Percentiles rank a stretch among this genome's conserved stretches.
These are phyloP conservation scores for Phytopythium oedochilum DNA, from an alignment of 352 stramenopile genomes.

Conservation along the genomic window DNA sequence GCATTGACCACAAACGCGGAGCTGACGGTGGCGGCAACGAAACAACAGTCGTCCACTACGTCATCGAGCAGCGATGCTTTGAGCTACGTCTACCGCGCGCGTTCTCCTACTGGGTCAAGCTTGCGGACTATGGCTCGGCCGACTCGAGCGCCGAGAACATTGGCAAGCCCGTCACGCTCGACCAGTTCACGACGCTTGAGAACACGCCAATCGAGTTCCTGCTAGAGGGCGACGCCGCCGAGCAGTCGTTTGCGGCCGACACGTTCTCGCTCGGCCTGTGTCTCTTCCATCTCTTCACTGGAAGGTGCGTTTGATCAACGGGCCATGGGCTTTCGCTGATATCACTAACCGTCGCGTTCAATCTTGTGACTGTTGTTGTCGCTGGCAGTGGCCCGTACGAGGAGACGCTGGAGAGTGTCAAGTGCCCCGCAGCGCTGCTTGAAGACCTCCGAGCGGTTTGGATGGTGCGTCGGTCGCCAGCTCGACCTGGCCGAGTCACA, in stretches of 20 bases:
- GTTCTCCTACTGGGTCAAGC: conserved; percentile 91
- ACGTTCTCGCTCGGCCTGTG: conserved; percentile 95
- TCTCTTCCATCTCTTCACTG: conserved; percentile 96
- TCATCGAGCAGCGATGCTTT: conserved; percentile 50
- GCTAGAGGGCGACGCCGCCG: conserved; percentile 87
- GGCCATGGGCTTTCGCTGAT: too few relatives aligned
- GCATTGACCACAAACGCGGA: conserved; percentile 32
- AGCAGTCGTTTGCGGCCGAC: conserved; percentile 92
- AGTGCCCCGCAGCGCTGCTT: conserved; percentile 85
- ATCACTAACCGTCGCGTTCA: too few relatives aligned
- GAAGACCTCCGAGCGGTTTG: conserved; percentile 87
- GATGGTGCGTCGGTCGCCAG: conserved; percentile 40
- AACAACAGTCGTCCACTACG: conserved; percentile 45
- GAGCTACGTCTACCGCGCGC: conserved; percentile 47
- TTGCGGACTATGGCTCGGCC: conserved; percentile 97
- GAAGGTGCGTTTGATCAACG: conserved; percentile 54
- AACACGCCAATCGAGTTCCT: conserved; percentile 97
- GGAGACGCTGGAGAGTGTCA: conserved; percentile 93
- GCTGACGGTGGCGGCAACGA: conserved; percentile 20
- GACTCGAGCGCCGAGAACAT: conserved; percentile 87
- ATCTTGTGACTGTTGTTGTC: background rate
- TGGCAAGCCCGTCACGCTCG: conserved; percentile 88
- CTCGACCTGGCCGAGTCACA: background rate
- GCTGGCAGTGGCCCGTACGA: conserved; percentile 92
- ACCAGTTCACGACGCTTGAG: conserved; percentile 97